Base-by-base conservation (phyloP, 805 yeast genomes). In the Candida stauntonica region DNA sequence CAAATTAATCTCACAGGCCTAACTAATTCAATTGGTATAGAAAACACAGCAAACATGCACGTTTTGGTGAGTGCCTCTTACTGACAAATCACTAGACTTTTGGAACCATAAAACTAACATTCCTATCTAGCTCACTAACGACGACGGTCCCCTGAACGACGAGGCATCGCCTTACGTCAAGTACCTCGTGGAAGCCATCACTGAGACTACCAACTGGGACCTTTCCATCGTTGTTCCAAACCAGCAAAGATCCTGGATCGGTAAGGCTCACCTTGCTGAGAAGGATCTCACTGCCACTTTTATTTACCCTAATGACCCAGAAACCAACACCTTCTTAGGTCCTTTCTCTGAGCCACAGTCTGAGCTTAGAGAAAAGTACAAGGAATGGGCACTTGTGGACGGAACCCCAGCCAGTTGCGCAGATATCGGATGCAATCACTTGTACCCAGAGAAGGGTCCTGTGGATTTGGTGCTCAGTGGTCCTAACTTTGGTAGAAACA, bases 381-480 rank as follows among this genome's bases (percentile, higher is more conserved):
- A 81, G 51, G 95, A 87, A 60, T 93, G 98, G 97, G 73, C 79
- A 27, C 64, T 91, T 33, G 66, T 93, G 9, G 88, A 86, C 60
- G 95, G 96, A 29, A 93, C 99, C 0, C 99, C 99, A 0, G 99
- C 98, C 13, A 84, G 96, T 2, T 87, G 97, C 62, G 74, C 95
- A 4, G 96, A 91, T 61, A 76, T 93, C 39, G 99, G 97, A 2
- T 62, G 86, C 31, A 80, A 86, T 52, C 87, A 86, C 55, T 58
- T 88, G 39, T 68, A 73, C 42, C 59, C 66, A 17, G 66, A 72
- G 32, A 63, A 66, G 28, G 73, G 72, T 4, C 81, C 82, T 1
- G 77, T 89, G 17, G 97, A 93, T 61, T 65, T 91, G 42, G 96
- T 93, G 5, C 60, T 93, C 17, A 84, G 95, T 39, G 99, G 99